A percentile compares a stretch with the other conserved stretches of the same genome.
Evolutionary conservation across 2,329 filamentous ascomycete species (phyloP).

Genomic region (Fusarium marasasianum): DNA sequence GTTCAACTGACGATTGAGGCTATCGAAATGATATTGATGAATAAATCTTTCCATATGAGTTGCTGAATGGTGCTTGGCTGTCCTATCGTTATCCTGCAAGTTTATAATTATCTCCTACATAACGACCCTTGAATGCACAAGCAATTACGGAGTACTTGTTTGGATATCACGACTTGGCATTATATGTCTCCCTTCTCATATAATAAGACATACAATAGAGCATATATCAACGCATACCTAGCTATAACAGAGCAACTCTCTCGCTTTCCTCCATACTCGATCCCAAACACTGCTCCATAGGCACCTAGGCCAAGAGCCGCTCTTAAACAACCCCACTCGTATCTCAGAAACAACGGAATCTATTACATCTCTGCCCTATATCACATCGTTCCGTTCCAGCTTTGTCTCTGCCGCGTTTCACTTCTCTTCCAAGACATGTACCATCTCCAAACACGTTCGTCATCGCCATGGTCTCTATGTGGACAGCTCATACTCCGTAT

Average conservation of each 20-base stretch:
- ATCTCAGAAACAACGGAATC: constrained; percentile 2
- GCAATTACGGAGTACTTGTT: not conserved
- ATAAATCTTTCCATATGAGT: not conserved
- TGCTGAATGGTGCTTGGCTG: not conserved
- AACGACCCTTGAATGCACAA: not conserved
- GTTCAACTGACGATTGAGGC: not conserved
- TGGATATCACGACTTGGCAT: not conserved
- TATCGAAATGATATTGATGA: not conserved
- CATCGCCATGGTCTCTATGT: not conserved
- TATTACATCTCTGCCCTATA: not conserved
- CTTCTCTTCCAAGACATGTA: constrained; percentile 23
- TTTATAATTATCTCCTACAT: not conserved
- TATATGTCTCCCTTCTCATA: not conserved
- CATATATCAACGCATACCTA: not conserved
- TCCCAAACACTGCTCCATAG: not conserved
- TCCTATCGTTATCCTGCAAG: not conserved
- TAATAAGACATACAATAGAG: not conserved
- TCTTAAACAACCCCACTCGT: not conserved
- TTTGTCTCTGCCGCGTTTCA: constrained; percentile 31
- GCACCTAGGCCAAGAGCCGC: not conserved
- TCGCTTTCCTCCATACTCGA: not conserved
- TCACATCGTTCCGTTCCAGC: constrained; percentile 22
- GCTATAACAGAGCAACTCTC: not conserved
- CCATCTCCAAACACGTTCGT: constrained; percentile 12
- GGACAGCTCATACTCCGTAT: not conserved